phyloP scores from a whole-genome alignment of 2,329 filamentous ascomycete genomes.

The Pseudogymnoascus sp. region DNA sequence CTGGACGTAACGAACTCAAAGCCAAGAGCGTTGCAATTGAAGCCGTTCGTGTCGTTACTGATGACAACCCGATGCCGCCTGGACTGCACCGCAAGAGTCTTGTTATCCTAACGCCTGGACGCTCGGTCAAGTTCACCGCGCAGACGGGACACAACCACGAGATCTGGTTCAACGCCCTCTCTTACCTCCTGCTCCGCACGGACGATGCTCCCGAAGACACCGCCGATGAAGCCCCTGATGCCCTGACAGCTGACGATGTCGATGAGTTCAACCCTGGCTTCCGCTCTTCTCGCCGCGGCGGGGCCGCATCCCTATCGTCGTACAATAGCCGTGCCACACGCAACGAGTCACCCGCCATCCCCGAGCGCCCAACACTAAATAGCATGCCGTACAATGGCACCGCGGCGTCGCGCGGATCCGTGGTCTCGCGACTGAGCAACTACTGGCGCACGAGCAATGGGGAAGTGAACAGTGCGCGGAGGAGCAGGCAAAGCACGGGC shows the following conservation, averaged over 20 bases:
- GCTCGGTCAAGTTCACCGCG: constrained; percentile 88
- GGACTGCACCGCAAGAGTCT: constrained; percentile 92
- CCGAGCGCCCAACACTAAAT: constrained; percentile 35
- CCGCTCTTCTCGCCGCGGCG: constrained; percentile 40
- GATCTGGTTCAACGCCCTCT: constrained; percentile 96
- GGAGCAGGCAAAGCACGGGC: constrained; percentile 42
- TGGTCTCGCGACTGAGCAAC: constrained; percentile 49
- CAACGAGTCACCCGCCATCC: constrained; percentile 49
- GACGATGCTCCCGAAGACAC: constrained; percentile 47
- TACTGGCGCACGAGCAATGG: constrained; percentile 37
- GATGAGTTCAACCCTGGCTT: constrained; percentile 71
- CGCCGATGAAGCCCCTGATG: constrained; percentile 46
- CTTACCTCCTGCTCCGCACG: constrained; percentile 79
- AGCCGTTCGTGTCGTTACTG: constrained; percentile 80
- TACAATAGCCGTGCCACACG: constrained; percentile 68
- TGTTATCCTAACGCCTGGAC: constrained; percentile 79
- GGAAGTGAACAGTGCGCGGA: constrained; percentile 40
- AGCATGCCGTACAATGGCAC: constrained; percentile 21
- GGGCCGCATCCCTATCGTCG: constrained; percentile 63
- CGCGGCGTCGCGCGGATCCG: constrained; percentile 22
- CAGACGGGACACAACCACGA: constrained; percentile 90
- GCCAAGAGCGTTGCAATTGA: constrained; percentile 92
- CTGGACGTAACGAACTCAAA: constrained; percentile 65
- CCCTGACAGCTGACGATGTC: constrained; percentile 52
- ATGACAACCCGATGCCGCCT: constrained; percentile 92